A percentile compares a stretch with the other conserved stretches of the same genome.
Conservation (phyloP, 148 eudicot species). For the Rhododendron molle region DNA sequence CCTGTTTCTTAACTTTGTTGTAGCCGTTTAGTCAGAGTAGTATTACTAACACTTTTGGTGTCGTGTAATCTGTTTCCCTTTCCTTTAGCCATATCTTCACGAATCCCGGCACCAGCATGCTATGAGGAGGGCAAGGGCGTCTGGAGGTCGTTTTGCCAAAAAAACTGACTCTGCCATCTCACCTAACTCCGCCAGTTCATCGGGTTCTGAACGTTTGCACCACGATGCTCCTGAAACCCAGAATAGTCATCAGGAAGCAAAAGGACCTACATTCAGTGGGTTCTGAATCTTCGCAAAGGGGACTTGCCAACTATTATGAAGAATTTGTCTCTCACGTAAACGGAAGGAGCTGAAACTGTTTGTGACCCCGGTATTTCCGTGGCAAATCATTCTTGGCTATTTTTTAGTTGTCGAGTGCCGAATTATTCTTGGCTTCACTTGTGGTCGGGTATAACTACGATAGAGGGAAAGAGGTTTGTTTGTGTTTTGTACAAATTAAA, state of each 20-base stretch:
- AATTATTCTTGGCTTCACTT: neutral
- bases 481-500: neutral
- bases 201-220: conserved; percentile 25
- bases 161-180: conserved; percentile 44
- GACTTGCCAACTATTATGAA: neutral
- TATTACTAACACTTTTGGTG: neutral
- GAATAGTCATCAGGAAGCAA: conserved; percentile 21
- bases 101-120: conserved; percentile 99
- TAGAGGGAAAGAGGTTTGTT: neutral
- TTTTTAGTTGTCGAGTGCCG: neutral
- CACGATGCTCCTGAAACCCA: conserved; percentile 4
- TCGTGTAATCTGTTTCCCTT: neutral
- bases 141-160: conserved; percentile 94
- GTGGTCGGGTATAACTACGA: neutral
- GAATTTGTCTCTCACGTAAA: neutral
- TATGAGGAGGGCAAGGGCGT: conserved; percentile 73
- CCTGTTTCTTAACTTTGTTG: neutral
- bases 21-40: neutral
- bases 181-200: conserved; percentile 29
- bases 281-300: neutral
- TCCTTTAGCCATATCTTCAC: conserved; percentile 81
- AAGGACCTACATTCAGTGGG: conserved; percentile 23
- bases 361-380: neutral
- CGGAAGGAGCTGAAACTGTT: neutral
- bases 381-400: conserved; percentile 6